A percentile compares a stretch with the other conserved stretches of the same genome.
Evolutionary conservation across 768 basidiomycete species (phyloP).

Genomic region (Suillus variegatus): DNA sequence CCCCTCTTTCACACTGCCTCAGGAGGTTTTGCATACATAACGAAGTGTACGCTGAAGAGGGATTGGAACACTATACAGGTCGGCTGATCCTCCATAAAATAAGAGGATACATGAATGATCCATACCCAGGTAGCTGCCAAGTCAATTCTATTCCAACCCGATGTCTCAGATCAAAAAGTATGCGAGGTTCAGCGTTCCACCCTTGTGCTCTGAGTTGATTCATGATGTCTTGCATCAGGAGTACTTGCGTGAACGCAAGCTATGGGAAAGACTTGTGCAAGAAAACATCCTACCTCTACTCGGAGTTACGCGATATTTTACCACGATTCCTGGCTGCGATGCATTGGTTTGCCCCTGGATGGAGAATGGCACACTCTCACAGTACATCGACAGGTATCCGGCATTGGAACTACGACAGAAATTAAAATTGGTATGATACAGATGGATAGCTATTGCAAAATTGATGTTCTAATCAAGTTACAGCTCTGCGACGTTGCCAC

Average conservation of each 20-base stretch:
- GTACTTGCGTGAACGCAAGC: conserved; percentile 18
- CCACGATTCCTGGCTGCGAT: conserved; percentile 18
- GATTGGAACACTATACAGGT: neutral
- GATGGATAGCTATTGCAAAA: neutral
- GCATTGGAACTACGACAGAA: neutral
- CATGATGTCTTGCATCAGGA: conserved; percentile 21
- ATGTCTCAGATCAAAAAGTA: neutral
- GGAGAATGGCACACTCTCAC: conserved; percentile 24
- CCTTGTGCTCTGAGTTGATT: neutral
- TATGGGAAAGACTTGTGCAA: conserved; percentile 23
- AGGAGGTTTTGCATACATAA: conserved; percentile 25
- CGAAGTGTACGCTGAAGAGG: conserved; percentile 18
- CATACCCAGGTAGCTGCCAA: neutral
- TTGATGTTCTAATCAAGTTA: neutral
- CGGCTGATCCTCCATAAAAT: neutral
- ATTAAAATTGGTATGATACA: neutral
- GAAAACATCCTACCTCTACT: conserved; percentile 33
- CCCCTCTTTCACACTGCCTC: neutral
- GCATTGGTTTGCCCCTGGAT: conserved; percentile 36
- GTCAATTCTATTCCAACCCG: neutral
- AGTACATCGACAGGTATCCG: conserved; percentile 17
- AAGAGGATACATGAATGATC: neutral
- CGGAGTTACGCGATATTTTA: conserved; percentile 27
- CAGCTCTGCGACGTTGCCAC: neutral
- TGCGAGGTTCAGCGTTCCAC: neutral